These are phyloP conservation scores for Heterobasidion irregulare DNA, from an alignment of 1,284 basidiomycete species.

Conservation along the genomic window DNA sequence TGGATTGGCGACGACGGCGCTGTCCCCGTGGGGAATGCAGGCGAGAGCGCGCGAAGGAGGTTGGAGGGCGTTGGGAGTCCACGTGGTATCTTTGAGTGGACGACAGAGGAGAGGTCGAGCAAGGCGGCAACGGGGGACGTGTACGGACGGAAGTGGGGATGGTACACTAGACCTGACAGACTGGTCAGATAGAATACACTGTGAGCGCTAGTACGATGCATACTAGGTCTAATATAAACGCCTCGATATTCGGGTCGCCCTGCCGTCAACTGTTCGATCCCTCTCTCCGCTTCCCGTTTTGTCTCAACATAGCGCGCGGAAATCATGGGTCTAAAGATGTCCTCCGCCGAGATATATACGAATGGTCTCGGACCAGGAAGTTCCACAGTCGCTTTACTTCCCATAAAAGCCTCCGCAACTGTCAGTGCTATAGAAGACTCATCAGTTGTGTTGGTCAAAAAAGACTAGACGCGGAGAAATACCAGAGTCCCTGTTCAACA, in stretches of 20 bases:
- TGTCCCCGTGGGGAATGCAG: constrained; percentile 21
- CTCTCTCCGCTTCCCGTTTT: constrained; percentile 83
- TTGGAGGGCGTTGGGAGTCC: constrained; percentile 57
- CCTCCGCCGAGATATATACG: constrained; percentile 92
- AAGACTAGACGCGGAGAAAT: not conserved
- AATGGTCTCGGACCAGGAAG: constrained; percentile 56
- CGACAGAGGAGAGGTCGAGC: constrained; percentile 69
- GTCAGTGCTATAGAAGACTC: constrained; percentile 44
- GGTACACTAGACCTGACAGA: constrained; percentile 82
- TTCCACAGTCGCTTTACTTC: constrained; percentile 24
- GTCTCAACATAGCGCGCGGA: constrained; percentile 81
- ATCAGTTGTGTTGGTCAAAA: constrained; percentile 2
- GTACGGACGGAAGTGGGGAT: constrained; percentile 85
- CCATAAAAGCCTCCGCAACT: constrained; percentile 67
- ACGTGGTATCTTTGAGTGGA: constrained; percentile 50
- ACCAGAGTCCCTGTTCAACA: constrained; percentile 89
- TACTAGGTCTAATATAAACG: constrained; percentile 82
- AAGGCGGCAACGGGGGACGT: constrained; percentile 82
- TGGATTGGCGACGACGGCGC: constrained; percentile 19
- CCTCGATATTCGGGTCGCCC: constrained; percentile 42
- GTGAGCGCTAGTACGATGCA: constrained; percentile 19
- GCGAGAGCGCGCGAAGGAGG: constrained; percentile 44
- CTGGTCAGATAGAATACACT: constrained; percentile 7
- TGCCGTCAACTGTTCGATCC: constrained; percentile 45
- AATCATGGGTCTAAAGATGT: constrained; percentile 83